These are phyloP conservation scores for Penicillium sp. DNA, from an alignment of 2,329 filamentous ascomycete genomes.

Conservation along the genomic window DNA sequence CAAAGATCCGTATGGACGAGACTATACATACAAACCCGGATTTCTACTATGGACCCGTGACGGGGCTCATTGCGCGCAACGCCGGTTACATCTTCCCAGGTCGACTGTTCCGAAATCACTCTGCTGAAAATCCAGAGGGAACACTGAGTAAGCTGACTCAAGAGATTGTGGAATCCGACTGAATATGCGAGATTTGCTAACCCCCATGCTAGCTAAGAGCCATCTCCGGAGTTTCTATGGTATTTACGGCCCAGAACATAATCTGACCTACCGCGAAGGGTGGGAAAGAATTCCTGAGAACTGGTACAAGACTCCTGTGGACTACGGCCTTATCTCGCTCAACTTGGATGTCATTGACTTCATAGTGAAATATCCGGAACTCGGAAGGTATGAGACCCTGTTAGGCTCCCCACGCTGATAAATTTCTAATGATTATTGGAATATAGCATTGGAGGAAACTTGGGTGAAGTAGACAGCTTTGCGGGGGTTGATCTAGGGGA, in stretches of 20 bases:
- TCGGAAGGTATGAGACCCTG: constrained; percentile 28
- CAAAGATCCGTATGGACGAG: constrained; percentile 46
- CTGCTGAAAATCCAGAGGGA: constrained; percentile 39
- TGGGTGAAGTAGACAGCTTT: constrained; percentile 51
- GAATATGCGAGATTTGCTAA: background rate
- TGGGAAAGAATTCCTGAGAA: constrained; percentile 53
- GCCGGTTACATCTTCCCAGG: constrained; percentile 48
- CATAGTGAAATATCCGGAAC: constrained; percentile 41
- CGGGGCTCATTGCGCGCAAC: constrained; percentile 49
- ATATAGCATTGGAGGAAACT: constrained; percentile 51
- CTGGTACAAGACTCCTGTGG: constrained; percentile 47
- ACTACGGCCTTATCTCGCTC: constrained; percentile 48
- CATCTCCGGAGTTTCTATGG: constrained; percentile 49
- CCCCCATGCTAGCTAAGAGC: constrained; percentile 32
- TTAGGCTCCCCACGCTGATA: background rate
- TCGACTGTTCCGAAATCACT: constrained; percentile 47
- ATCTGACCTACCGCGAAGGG: constrained; percentile 46
- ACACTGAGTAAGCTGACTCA: constrained; percentile 31
- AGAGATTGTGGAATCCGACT: background rate
- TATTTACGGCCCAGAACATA: constrained; percentile 42
- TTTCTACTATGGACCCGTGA: constrained; percentile 55
- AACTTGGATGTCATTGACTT: constrained; percentile 41
- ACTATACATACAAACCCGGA: constrained; percentile 51
- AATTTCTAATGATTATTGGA: background rate
- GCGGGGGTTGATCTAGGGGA: constrained; percentile 45